These are phyloP conservation scores for Cetraspora pellucida DNA, from an alignment of 192 early-diverging fungal genomes.

Conservation along the genomic window DNA sequence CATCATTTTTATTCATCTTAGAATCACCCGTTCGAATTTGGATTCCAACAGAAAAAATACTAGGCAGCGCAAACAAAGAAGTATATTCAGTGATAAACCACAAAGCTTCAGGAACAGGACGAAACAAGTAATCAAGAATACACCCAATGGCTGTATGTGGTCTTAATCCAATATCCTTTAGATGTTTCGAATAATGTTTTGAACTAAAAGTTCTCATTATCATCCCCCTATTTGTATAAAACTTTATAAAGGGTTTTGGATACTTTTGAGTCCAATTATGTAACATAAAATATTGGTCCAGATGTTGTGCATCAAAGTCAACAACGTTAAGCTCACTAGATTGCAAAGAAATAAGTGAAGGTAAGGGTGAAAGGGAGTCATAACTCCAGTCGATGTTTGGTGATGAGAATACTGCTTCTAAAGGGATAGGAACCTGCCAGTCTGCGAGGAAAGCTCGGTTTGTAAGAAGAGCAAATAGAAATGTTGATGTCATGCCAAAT, in stretches of 20 bases:
- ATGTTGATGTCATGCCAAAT: conserved; percentile 52
- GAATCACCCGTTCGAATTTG: conserved; percentile 43
- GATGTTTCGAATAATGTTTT: conserved; percentile 34
- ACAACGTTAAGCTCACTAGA: neutral
- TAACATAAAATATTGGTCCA: conserved; percentile 20
- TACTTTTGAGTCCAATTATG: conserved; percentile 29
- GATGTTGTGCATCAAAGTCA: conserved; percentile 3
- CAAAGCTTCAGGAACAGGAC: conserved; percentile 39
- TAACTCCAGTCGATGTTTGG: conserved; percentile 48
- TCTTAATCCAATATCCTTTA: conserved; percentile 42
- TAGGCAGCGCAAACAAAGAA: conserved; percentile 39
- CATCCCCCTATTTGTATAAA: conserved; percentile 45
- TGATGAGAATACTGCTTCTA: conserved; percentile 45
- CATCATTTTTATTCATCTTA: too few relatives aligned
- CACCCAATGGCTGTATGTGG: conserved; percentile 49
- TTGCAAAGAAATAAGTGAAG: neutral
- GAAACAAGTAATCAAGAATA: conserved; percentile 47
- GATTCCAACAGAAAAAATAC: conserved; percentile 47
- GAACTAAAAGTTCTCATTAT: conserved; percentile 47
- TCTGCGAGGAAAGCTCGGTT: conserved; percentile 44
- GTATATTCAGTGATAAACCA: conserved; percentile 44
- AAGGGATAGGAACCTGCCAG: conserved; percentile 43
- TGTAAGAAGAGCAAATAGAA: conserved; percentile 48
- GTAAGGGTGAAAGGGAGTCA: conserved; percentile 19
- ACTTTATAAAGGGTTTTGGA: conserved; percentile 36